phyloP scores from a whole-genome alignment of 179 eudicot species.

The Gypsophila paniculata region DNA sequence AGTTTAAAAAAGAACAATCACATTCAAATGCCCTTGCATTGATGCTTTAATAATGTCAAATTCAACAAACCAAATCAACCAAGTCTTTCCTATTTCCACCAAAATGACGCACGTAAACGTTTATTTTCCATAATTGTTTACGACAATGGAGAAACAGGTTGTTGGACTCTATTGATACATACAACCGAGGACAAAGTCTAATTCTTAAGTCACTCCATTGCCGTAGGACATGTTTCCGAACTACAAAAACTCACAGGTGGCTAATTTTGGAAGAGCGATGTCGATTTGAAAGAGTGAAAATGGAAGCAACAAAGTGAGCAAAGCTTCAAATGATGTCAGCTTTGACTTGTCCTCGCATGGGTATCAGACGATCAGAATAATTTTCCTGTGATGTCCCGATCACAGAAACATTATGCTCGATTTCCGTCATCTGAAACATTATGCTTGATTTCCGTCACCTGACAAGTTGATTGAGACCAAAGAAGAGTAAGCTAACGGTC shows the following conservation, averaged over 20 bases:
- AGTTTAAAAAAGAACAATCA: background rate
- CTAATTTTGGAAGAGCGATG: background rate
- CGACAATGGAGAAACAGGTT: background rate
- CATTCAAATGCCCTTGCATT: background rate
- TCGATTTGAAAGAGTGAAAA: conserved; percentile 15
- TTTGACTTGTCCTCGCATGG: conserved; percentile 38
- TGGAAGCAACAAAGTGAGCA: conserved; percentile 29
- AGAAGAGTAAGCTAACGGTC: too few species aligned
- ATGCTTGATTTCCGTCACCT: background rate
- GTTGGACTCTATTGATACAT: too few species aligned
- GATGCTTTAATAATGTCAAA: background rate
- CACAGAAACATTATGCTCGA: background rate
- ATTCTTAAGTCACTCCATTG: background rate
- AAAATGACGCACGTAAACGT: background rate
- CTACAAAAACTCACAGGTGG: background rate
- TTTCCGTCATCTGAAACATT: conserved; percentile 5
- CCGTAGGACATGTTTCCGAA: background rate
- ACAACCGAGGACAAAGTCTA: background rate
- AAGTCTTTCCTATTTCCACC: background rate
- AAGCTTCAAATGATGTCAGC: conserved; percentile 28
- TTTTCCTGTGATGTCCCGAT: conserved; percentile 1
- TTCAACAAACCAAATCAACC: background rate
- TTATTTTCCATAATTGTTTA: too few species aligned
- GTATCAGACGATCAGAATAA: conserved; percentile 21
- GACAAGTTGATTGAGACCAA: too few species aligned